phyloP scores from a whole-genome alignment of 202 grass and related monocot species.

The Elaeis oleifera region DNA sequence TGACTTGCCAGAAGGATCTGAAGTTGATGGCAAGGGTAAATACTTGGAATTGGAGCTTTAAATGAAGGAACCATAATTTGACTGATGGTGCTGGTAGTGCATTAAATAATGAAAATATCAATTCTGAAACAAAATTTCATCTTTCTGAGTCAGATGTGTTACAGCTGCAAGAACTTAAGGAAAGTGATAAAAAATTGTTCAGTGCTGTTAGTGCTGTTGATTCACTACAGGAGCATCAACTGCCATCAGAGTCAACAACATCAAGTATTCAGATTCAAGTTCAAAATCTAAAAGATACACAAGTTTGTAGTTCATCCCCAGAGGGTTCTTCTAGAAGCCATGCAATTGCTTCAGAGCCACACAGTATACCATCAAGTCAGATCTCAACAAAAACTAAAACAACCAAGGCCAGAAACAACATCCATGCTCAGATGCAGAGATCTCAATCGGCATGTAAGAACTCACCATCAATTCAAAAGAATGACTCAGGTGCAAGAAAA shows the following conservation, averaged over 20 bases:
- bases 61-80: slow-evolving; percentile 2
- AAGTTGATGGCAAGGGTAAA: background rate
- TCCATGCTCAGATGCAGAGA: slow-evolving; percentile 27
- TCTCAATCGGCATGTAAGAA: slow-evolving; percentile 46
- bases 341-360: slow-evolving; percentile 36
- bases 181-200: slow-evolving; percentile 23
- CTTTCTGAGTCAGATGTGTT: slow-evolving; percentile 14
- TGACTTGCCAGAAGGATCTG: background rate
- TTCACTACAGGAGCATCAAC: slow-evolving; percentile 27
- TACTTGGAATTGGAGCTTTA: background rate
- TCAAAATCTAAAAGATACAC: slow-evolving; percentile 28
- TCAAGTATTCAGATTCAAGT: background rate
- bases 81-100: slow-evolving; percentile 30
- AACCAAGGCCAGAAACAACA: slow-evolving; percentile 23
- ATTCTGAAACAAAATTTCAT: slow-evolving; percentile 26
- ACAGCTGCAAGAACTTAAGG: slow-evolving; percentile 27
- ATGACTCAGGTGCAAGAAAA: slow-evolving; percentile 42
- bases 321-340: slow-evolving; percentile 60
- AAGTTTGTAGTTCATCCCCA: slow-evolving; percentile 29
- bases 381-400: slow-evolving; percentile 67
- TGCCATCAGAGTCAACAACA: slow-evolving; percentile 13
- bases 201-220: slow-evolving; percentile 16
- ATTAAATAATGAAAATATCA: slow-evolving; percentile 9
- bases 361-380: slow-evolving; percentile 80
- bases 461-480: slow-evolving; percentile 43